A percentile compares a stretch with the other conserved stretches of the same genome.
phyloP scores from a whole-genome alignment of 345 rosid species.

The Eucalyptus cloeziana region DNA sequence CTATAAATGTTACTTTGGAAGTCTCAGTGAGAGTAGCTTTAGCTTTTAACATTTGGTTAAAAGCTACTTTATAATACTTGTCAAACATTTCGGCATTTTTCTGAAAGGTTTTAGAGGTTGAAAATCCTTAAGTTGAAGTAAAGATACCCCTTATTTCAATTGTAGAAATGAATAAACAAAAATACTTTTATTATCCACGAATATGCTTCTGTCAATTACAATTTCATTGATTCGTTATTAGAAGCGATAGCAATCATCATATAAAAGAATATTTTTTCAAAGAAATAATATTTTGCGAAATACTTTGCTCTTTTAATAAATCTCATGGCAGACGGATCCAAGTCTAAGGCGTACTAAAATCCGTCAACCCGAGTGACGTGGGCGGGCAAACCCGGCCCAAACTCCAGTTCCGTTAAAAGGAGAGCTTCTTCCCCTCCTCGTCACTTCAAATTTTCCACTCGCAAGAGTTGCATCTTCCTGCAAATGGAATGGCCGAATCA shows the following conservation, averaged over 20 bases:
- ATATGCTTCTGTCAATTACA: too few species aligned
- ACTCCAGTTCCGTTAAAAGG: background rate
- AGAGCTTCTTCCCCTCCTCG: background rate
- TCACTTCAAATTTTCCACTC: background rate
- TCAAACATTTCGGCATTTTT: accelerated
- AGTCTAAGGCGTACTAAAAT: background rate
- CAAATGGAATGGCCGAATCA: background rate
- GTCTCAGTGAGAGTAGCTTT: accelerated
- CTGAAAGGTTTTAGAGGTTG: accelerated
- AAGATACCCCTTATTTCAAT: accelerated
- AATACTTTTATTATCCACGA: background rate
- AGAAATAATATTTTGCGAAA: background rate
- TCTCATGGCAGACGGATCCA: background rate
- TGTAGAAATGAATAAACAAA: background rate
- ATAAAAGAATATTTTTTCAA: too few species aligned
- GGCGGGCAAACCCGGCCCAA: background rate
- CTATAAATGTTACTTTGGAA: too few species aligned
- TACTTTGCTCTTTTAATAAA: too few species aligned
- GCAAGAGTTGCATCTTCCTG: background rate
- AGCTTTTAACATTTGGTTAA: too few species aligned
- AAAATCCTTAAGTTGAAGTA: accelerated
- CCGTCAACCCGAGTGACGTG: background rate
- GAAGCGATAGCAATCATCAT: too few species aligned
- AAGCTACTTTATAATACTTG: accelerated
- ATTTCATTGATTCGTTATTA: background rate